Conservation (phyloP, 2,329 filamentous ascomycete species). For the Nakataea oryzae region DNA sequence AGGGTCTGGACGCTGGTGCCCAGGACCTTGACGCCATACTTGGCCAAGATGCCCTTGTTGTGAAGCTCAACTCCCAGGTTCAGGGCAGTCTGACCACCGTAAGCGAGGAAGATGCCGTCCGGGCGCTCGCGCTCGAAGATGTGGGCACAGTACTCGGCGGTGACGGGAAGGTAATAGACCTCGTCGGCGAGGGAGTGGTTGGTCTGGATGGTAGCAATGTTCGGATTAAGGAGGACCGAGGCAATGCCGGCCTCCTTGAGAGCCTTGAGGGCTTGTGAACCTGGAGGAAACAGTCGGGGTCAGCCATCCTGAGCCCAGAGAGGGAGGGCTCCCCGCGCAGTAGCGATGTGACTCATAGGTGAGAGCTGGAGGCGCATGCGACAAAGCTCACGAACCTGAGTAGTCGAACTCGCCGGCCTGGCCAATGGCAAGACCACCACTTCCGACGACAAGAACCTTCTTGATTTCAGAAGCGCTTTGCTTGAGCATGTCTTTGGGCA, state of each 20-base stretch:
- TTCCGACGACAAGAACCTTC: conserved; percentile 94
- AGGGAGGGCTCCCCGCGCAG: background rate
- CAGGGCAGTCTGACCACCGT: conserved; percentile 93
- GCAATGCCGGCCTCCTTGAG: conserved; percentile 88
- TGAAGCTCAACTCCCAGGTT: conserved; percentile 98
- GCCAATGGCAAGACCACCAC: conserved; percentile 89
- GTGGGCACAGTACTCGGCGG: conserved; percentile 93
- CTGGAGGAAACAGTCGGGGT: conserved; percentile 30
- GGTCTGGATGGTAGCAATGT: conserved; percentile 97
- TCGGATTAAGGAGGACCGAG: conserved; percentile 93
- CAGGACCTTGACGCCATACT: conserved; percentile 89
- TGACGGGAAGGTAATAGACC: conserved; percentile 96
- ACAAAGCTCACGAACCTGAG: conserved; percentile 57
- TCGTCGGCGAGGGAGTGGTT: conserved; percentile 93
- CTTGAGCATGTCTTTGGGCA: conserved; percentile 80
- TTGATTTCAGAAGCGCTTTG: conserved; percentile 78
- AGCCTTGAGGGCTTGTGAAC: conserved; percentile 91
- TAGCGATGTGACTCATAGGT: conserved; percentile 15
- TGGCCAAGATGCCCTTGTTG: conserved; percentile 87
- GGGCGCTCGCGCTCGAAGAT: conserved; percentile 94
- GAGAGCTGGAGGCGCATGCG: background rate
- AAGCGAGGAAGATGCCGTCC: conserved; percentile 94
- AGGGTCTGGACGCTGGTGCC: conserved; percentile 92
- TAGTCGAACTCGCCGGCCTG: conserved; percentile 99
- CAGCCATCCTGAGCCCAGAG: background rate